These are phyloP conservation scores for Prunus davidiana DNA, from an alignment of 306 rosid genomes.

Conservation along the genomic window DNA sequence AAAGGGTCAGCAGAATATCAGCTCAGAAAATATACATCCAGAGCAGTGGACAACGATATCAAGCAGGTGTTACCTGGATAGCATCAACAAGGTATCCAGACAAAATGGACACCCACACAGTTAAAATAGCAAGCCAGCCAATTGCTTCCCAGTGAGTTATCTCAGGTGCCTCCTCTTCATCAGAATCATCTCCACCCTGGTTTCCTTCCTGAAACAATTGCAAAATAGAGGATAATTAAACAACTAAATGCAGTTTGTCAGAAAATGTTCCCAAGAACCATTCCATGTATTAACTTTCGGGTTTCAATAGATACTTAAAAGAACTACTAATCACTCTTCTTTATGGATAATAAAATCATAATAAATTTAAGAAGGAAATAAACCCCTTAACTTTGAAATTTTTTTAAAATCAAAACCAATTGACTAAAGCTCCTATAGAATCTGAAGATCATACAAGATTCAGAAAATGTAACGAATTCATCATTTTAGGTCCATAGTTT, in stretches of 20 bases:
- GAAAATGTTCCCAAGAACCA: background rate
- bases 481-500: background rate
- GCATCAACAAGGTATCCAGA: constrained; percentile 92
- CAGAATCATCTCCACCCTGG: constrained; percentile 34
- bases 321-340: background rate
- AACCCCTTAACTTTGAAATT: background rate
- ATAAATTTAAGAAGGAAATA: background rate
- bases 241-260: background rate
- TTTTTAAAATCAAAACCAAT: background rate
- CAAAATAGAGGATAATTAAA: constrained; percentile 10
- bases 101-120: constrained; percentile 72
- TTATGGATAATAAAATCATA: background rate
- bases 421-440: background rate
- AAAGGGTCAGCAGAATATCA: background rate
- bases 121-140: constrained; percentile 80
- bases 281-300: background rate
- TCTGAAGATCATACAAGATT: background rate
- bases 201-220: constrained; percentile 42
- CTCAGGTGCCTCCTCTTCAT: constrained; percentile 62
- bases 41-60: background rate
- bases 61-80: constrained; percentile 49
- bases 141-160: constrained; percentile 79
- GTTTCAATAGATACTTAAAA: background rate
- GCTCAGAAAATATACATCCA: background rate
- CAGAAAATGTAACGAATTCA: background rate